Evolutionary conservation across 2,329 filamentous ascomycete genomes (phyloP).

Genomic region (Colletotrichum theobromicola): DNA sequence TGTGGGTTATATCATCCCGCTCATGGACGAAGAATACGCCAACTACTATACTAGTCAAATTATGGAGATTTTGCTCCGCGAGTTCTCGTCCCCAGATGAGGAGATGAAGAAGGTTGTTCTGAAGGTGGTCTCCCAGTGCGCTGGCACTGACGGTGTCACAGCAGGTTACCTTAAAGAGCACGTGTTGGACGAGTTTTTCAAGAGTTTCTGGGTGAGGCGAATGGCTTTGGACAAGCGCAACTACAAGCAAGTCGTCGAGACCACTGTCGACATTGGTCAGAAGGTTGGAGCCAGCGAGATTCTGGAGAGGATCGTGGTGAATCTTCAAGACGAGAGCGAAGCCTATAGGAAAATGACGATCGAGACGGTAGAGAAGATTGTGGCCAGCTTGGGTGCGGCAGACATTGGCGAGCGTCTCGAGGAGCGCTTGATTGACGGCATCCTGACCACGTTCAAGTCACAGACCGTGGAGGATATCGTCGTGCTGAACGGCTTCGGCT

Average conservation of each 20-base stretch:
- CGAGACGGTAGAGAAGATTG: constrained; percentile 95
- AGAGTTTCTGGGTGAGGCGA: constrained; percentile 95
- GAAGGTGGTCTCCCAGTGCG: constrained; percentile 96
- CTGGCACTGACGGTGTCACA: constrained; percentile 92
- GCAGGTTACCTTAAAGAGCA: constrained; percentile 94
- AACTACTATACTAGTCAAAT: constrained; percentile 99
- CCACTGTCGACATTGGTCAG: constrained; percentile 93
- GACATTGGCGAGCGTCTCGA: constrained; percentile 93
- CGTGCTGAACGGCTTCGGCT: constrained; percentile 97
- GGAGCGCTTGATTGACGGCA: constrained; percentile 92
- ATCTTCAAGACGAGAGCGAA: constrained; percentile 97
- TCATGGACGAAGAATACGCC: constrained; percentile 99
- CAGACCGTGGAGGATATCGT: constrained; percentile 96
- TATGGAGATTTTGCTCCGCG: constrained; percentile 96
- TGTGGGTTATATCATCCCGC: constrained; percentile 95
- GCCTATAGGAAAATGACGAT: constrained; percentile 99
- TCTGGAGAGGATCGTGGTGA: constrained; percentile 88
- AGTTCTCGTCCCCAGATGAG: constrained; percentile 96
- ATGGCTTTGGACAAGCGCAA: constrained; percentile 98
- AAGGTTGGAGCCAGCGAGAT: constrained; percentile 99
- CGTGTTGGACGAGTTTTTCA: constrained; percentile 95
- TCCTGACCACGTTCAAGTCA: constrained; percentile 96
- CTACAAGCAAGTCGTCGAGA: constrained; percentile 97
- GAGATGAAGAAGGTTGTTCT: constrained; percentile 99
- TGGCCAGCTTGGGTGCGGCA: constrained; percentile 89